A percentile compares a stretch with the other conserved stretches of the same genome.
Conservation (phyloP, 257 asterid species). For the Craterostigma plantagineum region DNA sequence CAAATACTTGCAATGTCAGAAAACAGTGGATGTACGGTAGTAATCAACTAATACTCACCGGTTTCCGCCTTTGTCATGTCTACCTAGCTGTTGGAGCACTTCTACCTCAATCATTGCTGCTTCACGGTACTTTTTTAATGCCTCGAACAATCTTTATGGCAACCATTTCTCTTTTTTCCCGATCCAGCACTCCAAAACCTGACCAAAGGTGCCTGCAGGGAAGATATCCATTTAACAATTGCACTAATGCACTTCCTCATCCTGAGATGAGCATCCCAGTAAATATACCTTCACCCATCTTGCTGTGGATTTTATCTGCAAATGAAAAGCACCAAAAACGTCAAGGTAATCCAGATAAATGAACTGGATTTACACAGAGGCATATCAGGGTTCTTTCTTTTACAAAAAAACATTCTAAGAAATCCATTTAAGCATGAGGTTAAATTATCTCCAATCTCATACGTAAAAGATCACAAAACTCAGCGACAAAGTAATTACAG, state of each 20-base stretch:
- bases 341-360: background rate
- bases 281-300: conserved; percentile 77
- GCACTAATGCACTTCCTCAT: too few species aligned
- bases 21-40: conserved; percentile 12
- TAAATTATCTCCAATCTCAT: too few species aligned
- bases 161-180: conserved; percentile 59
- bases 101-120: conserved; percentile 83
- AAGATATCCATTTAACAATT: too few species aligned
- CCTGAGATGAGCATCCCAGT: background rate
- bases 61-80: conserved; percentile 37
- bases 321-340: conserved; percentile 9
- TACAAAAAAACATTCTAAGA: too few species aligned
- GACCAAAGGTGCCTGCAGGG: conserved; percentile 63
- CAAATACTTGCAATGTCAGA: conserved; percentile 15
- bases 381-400: too few species aligned
- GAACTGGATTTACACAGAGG: too few species aligned
- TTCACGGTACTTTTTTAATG: conserved; percentile 57
- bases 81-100: conserved; percentile 50
- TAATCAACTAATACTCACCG: conserved; percentile 24
- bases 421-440: background rate
- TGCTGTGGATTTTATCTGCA: conserved; percentile 70
- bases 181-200: conserved; percentile 65
- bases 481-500: conserved; percentile 61
- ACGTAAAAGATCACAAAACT: conserved; percentile 10
- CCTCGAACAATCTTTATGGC: conserved; percentile 71